Evolutionary conservation across 305 asterid species (phyloP).

Genomic region (Plantago coronopus): DNA sequence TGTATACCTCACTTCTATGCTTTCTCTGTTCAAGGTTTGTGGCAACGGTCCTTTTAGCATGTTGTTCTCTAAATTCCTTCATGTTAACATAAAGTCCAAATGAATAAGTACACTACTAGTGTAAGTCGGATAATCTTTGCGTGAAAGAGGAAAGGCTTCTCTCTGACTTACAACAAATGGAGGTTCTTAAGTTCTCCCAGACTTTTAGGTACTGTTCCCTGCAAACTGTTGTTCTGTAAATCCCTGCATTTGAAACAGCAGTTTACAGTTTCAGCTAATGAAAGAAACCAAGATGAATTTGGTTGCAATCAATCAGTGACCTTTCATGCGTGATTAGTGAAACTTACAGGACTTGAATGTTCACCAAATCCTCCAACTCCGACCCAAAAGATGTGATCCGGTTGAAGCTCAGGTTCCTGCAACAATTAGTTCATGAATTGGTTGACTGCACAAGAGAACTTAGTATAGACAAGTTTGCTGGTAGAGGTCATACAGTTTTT

Average conservation of each 20-base stretch:
- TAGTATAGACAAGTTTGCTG: slow-evolving; percentile 19
- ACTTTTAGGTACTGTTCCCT: slow-evolving; percentile 71
- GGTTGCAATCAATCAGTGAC: too few species aligned
- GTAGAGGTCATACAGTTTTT: slow-evolving; percentile 57
- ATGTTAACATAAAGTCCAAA: slow-evolving; percentile 22
- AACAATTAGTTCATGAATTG: slow-evolving; percentile 12
- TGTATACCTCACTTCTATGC: slow-evolving; percentile 65
- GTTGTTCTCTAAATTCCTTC: slow-evolving; percentile 79
- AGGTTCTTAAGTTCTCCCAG: slow-evolving; percentile 72
- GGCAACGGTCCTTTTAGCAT: slow-evolving; percentile 88
- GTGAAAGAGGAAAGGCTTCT: background rate
- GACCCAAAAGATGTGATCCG: slow-evolving; percentile 75
- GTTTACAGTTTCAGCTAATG: background rate
- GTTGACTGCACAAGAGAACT: slow-evolving; percentile 8
- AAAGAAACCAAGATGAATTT: background rate
- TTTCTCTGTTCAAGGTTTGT: slow-evolving; percentile 59
- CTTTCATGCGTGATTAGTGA: slow-evolving; percentile 2
- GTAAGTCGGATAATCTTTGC: background rate
- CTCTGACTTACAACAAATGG: slow-evolving; percentile 62
- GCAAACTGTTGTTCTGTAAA: slow-evolving; percentile 77
- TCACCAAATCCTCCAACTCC: slow-evolving; percentile 75
- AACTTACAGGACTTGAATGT: slow-evolving; percentile 86
- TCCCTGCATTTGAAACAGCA: slow-evolving; percentile 49
- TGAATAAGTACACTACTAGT: background rate
- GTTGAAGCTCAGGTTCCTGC: slow-evolving; percentile 93